A percentile compares a stretch with the other conserved stretches of the same genome.
Evolutionary conservation across 2,329 filamentous ascomycete genomes (phyloP).

Genomic region (Rhinocladiella similis): DNA sequence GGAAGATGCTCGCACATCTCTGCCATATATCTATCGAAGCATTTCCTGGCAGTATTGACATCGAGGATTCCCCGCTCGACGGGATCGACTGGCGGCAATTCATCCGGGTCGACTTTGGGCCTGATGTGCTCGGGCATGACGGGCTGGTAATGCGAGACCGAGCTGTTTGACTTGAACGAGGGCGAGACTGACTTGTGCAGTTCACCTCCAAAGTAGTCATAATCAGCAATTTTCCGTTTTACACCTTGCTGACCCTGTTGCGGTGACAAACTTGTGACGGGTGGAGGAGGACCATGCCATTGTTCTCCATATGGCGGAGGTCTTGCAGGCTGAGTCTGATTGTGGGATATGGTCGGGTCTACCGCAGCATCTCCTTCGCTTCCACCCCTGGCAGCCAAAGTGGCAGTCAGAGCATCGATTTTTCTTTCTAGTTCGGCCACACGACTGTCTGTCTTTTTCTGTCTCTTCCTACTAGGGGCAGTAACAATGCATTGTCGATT

Average conservation of each 20-base stretch:
- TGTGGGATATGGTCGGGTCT: constrained; percentile 23
- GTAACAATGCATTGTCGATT: constrained; percentile 77
- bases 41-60: constrained; percentile 50
- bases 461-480: constrained; percentile 71
- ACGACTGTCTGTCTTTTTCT: constrained; percentile 87
- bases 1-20: constrained; percentile 58
- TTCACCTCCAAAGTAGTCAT: constrained; percentile 29
- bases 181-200: constrained; percentile 21
- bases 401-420: constrained; percentile 84
- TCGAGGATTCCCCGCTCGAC: constrained; percentile 54
- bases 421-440: constrained; percentile 91
- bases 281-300: constrained; percentile 24
- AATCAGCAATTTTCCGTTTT: constrained; percentile 26
- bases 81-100: constrained; percentile 42
- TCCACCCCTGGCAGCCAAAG: constrained; percentile 60
- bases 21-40: constrained; percentile 59
- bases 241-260: constrained; percentile 22
- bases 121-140: constrained; percentile 13
- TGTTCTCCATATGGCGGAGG: constrained; percentile 20
- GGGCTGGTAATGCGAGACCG: constrained; percentile 6
- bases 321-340: constrained; percentile 11
- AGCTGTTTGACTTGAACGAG: constrained; percentile 13
- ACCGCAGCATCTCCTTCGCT: constrained; percentile 26
- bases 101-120: constrained; percentile 12
- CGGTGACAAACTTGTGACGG: constrained; percentile 17